Evolutionary conservation across 768 basidiomycete species (phyloP).

Genomic region (Boletus sp.): DNA sequence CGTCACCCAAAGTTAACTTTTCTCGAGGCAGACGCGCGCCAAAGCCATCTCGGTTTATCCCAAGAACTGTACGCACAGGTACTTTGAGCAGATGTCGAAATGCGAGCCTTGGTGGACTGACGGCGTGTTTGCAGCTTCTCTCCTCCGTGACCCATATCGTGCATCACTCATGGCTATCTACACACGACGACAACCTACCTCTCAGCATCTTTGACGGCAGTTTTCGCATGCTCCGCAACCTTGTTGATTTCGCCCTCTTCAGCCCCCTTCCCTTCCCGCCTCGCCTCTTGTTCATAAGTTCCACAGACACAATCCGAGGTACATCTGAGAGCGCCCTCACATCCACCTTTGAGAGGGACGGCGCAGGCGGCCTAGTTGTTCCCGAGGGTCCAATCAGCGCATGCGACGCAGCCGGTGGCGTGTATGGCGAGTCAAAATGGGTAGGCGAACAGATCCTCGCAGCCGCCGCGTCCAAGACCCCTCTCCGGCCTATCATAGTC

Average conservation of each 20-base stretch:
- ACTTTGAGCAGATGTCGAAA: neutral
- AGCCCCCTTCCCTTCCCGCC: slow-evolving; percentile 28
- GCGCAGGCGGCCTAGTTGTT: neutral
- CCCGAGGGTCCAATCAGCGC: neutral
- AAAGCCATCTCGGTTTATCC: slow-evolving; percentile 25
- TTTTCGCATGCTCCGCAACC: slow-evolving; percentile 22
- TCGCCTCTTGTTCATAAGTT: slow-evolving; percentile 34
- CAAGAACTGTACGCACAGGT: slow-evolving; percentile 28
- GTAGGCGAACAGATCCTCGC: slow-evolving; percentile 24
- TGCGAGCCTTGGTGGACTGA: neutral
- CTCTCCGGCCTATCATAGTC: slow-evolving; percentile 26
- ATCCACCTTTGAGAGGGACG: neutral
- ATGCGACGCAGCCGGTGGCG: slow-evolving; percentile 11
- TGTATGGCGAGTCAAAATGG: slow-evolving; percentile 21
- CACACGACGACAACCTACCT: neutral
- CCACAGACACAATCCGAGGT: slow-evolving; percentile 10
- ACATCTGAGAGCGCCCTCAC: neutral
- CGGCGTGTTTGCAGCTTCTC: slow-evolving; percentile 8
- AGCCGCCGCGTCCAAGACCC: slow-evolving; percentile 13
- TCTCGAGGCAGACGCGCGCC: slow-evolving; percentile 30
- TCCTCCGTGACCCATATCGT: slow-evolving; percentile 37
- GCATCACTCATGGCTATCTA: slow-evolving; percentile 29
- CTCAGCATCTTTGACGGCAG: slow-evolving; percentile 10
- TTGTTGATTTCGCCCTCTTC: slow-evolving; percentile 36
- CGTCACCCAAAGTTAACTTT: slow-evolving; percentile 30